These are phyloP conservation scores for Clathrus columnatus DNA, from an alignment of 768 basidiomycete species.

Conservation along the genomic window DNA sequence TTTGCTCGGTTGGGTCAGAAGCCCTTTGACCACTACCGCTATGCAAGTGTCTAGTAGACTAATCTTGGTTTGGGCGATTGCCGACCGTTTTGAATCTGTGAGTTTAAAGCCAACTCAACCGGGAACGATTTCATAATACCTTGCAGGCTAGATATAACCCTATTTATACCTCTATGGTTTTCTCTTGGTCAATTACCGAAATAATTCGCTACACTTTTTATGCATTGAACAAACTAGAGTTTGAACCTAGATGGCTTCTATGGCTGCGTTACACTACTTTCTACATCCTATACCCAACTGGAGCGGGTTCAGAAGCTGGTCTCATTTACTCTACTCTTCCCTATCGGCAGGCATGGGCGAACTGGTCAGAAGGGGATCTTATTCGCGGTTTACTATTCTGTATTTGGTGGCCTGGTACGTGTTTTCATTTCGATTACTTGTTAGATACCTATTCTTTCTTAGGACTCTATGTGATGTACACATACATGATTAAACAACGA, in stretches of 20 bases:
- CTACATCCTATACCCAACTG: constrained; percentile 87
- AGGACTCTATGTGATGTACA: constrained; percentile 49
- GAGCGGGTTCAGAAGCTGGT: constrained; percentile 85
- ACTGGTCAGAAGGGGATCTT: constrained; percentile 52
- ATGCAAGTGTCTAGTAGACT: constrained; percentile 78
- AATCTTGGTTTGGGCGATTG: constrained; percentile 80
- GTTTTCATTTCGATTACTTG: constrained; percentile 11
- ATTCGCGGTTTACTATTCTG: constrained; percentile 52
- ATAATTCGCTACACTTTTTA: constrained; percentile 90
- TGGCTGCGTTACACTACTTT: constrained; percentile 89
- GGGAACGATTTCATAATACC: background rate
- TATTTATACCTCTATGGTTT: constrained; percentile 81
- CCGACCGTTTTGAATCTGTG: constrained; percentile 53
- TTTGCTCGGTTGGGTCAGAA: constrained; percentile 68
- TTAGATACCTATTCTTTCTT: constrained; percentile 2
- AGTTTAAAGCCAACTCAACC: constrained; percentile 18
- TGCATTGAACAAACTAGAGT: constrained; percentile 51
- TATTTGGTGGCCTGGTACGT: constrained; percentile 85
- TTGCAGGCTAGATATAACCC: constrained; percentile 60
- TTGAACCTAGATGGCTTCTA: constrained; percentile 40
- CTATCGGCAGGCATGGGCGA: constrained; percentile 28
- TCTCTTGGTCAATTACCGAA: constrained; percentile 90
- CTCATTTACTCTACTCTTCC: constrained; percentile 75
- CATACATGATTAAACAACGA: constrained; percentile 52
- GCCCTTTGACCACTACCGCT: constrained; percentile 61